phyloP scores from a whole-genome alignment of 1,139 yeast genomes.

The Geotrichum histeridarum region DNA sequence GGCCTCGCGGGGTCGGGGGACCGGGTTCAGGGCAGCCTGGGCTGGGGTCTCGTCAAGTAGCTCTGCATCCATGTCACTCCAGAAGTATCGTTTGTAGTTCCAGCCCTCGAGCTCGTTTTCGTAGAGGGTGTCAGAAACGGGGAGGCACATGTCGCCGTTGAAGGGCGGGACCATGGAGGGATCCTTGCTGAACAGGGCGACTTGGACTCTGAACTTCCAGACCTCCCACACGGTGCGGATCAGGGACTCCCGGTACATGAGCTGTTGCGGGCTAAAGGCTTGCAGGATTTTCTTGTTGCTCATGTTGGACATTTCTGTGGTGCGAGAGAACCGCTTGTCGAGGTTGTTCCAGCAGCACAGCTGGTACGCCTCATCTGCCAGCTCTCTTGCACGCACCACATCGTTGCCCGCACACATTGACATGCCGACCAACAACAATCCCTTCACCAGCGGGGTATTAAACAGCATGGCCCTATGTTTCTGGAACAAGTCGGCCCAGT shows the following conservation, averaged over 20 bases:
- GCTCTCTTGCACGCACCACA: not conserved
- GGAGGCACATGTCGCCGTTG: slow-evolving; percentile 23
- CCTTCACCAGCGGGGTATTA: slow-evolving; percentile 21
- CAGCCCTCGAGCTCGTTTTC: slow-evolving; percentile 21
- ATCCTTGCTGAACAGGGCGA: slow-evolving; percentile 14
- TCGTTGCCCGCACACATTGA: slow-evolving; percentile 12
- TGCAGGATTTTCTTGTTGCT: not conserved
- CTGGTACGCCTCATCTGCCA: slow-evolving; percentile 8
- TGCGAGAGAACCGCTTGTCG: slow-evolving; percentile 11
- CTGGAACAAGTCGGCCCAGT: slow-evolving; percentile 26
- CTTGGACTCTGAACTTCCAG: slow-evolving; percentile 23
- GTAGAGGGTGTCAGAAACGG: slow-evolving; percentile 22
- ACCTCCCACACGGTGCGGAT: slow-evolving; percentile 25
- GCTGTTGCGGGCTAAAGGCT: slow-evolving; percentile 13
- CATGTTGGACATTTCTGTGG: slow-evolving; percentile 5
- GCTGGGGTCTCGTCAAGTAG: slow-evolving; percentile 8
- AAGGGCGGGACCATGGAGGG: slow-evolving; percentile 20
- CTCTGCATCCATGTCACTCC: slow-evolving; percentile 23
- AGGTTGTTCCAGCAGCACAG: slow-evolving; percentile 14
- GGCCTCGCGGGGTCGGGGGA: not conserved
- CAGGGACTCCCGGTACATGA: slow-evolving; percentile 22
- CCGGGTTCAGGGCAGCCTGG: not conserved
- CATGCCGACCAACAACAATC: slow-evolving; percentile 20
- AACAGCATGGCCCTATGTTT: slow-evolving; percentile 21
- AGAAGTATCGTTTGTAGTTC: slow-evolving; percentile 21